phyloP scores from a whole-genome alignment of 208 protist species.

The Strigomonas culicis region DNA sequence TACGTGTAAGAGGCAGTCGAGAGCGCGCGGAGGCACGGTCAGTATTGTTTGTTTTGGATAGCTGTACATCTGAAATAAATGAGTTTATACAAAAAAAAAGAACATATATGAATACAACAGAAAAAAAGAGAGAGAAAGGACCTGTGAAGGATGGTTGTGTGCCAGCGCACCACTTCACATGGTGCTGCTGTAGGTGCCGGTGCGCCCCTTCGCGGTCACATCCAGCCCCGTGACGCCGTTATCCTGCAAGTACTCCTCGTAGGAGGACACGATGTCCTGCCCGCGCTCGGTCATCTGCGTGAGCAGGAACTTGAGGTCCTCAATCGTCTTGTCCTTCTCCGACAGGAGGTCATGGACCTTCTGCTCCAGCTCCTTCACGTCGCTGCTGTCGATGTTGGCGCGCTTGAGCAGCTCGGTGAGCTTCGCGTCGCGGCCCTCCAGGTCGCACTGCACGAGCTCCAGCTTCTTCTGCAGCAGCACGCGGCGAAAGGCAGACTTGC shows the following conservation, averaged over 20 bases:
- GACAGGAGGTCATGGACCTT: conserved; percentile 95
- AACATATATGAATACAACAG: conserved; percentile 3
- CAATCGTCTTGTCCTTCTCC: conserved; percentile 96
- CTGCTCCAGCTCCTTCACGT: conserved; percentile 88
- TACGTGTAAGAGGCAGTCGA: too few relatives aligned
- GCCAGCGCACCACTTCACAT: neutral
- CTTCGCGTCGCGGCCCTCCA: conserved; percentile 93
- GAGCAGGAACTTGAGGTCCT: conserved; percentile 91
- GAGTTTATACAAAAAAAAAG: conserved; percentile 7
- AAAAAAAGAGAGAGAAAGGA: neutral
- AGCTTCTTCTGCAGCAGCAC: conserved; percentile 96
- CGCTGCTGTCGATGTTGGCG: conserved; percentile 92
- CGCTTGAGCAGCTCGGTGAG: conserved; percentile 92
- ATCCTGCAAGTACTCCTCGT: conserved; percentile 81
- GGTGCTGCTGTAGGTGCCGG: neutral
- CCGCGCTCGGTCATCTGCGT: conserved; percentile 55
- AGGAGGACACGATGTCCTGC: conserved; percentile 62
- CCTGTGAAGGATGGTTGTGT: neutral
- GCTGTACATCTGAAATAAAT: conserved; percentile 2
- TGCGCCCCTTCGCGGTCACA: conserved; percentile 1
- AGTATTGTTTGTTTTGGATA: neutral
- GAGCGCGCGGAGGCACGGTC: neutral
- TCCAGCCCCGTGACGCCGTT: conserved; percentile 61
- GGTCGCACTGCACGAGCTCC: conserved; percentile 82
- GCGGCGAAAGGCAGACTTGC: conserved; percentile 93